Evolutionary conservation across 345 rosid genomes (phyloP), one percentile per base, ranked within the genome.

Genomic region (Streptanthus diversifolius): DNA sequence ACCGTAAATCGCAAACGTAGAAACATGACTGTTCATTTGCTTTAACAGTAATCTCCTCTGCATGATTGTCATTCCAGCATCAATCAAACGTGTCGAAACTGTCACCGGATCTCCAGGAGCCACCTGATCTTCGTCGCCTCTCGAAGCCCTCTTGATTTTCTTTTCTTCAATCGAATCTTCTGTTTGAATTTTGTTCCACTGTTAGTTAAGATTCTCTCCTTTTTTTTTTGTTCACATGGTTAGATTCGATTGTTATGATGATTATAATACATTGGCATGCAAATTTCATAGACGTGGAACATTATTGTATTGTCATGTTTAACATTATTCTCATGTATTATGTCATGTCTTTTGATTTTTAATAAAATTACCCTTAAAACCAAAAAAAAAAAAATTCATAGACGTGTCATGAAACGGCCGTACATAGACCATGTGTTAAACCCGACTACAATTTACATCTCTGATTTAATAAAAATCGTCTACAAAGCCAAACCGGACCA

Each of bases 1-100:
- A 64, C 84, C 78, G 58, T 90, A 87, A 10, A 81, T 51, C 0
- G 95, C 95, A 59, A 92, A 90, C 55, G 86, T 85, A 70, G 92
- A 90, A 12, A 70, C 87, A 32, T 90, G 98, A 66, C 78, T 84
- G 77, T 52, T 82, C 56, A 84, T 81, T 54, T 86, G 82, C 77
- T 85, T 88, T 29, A 90, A 73, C 2, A 92, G 92, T 60, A 80
- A 83, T 68, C 85, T 61, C 9, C 85, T 63, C 81, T 88, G 92
- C 86, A 88, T 18, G 85, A 90, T 76, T 37, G 73, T 73, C 4
- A 91, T 79, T 3, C 88, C 90, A 24, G 80, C 78, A 82, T 84
- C 87, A 0, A 85, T 68, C 62, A 84, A 4, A 27, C 69, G 72
- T 29, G 84, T 87, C 11, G 76, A 83, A 58, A 75, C 54, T 45